Evolutionary conservation across 805 yeast genomes (phyloP), one percentile per base, ranked within the genome.

Genomic region (Lachancea fermentati): DNA sequence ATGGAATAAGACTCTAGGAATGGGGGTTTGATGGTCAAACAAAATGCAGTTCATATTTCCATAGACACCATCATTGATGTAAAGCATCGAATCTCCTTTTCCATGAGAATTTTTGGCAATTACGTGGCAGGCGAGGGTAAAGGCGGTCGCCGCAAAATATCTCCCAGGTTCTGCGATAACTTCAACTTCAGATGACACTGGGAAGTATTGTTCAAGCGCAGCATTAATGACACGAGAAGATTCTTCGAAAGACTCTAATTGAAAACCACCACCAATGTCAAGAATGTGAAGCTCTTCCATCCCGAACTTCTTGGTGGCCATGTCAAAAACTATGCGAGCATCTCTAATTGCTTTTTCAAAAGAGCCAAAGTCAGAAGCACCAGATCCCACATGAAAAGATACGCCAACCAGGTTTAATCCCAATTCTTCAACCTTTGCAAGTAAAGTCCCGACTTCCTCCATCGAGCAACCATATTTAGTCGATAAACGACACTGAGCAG

Each of bases 241-340:
- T 34, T 71, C 68, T 11, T 61, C 70, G 57, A 88, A 88, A 1
- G 78, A 69, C 29, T 72, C 77, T 37, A 71, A 70, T 48, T 77
- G 77, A 60, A 88, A 91, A 0, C 98, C 98, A 22, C 98, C 98
- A 37, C 98, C 98, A 50, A 91, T 79, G 57, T 91, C 98, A 45
- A 86, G 70, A 13, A 79, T 57, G 13, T 64, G 51, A 73, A 85
- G 67, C 8, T 56, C 41, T 6, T 56, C 57, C 36, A 57, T 39
- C 41, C 72, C 66, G 4, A 81, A 82, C 19, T 67, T 51, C 6
- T 60, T 45, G 4, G 48, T 44, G 5, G 79, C 95, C 42, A 63
- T 55, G 40, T 81, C 81, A 55, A 89, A 91, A 3, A 89, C 76
- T 6, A 49, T 42, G 37, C 78, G 74, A 2, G 96, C 75, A 55